Percentiles rank a stretch among this genome's conserved stretches.
Conservation (phyloP, 2,329 filamentous ascomycete species). For the Sclerotinia sclerotiorum region DNA sequence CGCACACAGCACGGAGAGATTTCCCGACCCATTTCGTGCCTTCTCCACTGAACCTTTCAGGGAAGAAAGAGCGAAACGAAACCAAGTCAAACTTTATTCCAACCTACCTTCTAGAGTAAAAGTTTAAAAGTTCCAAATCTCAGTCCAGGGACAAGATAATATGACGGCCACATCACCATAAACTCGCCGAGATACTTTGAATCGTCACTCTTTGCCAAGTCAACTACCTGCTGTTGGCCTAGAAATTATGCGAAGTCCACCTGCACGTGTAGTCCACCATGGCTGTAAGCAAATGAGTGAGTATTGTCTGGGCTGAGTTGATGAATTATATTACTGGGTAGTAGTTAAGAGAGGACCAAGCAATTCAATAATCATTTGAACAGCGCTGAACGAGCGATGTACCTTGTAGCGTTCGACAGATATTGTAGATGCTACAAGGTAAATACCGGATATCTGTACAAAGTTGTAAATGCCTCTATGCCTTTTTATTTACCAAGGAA, state of each 20-base stretch:
- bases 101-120: not conserved
- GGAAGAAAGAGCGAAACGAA: not conserved
- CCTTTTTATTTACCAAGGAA: not conserved
- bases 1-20: not conserved
- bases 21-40: not conserved
- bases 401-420: not conserved
- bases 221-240: not conserved
- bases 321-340: not conserved
- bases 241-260: not conserved
- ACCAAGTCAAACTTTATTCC: not conserved
- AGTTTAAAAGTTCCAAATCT: no score
- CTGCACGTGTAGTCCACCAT: not conserved
- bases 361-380: not conserved
- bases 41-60: not conserved
- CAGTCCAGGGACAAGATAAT: not conserved
- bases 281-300: not conserved
- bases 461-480: not conserved
- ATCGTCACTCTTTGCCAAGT: not conserved
- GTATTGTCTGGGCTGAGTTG: not conserved
- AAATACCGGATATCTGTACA: no score
- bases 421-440: not conserved
- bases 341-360: not conserved
- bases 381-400: not conserved
- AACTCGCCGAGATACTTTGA: not conserved
- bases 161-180: not conserved